Conservation (phyloP, 2,329 filamentous ascomycete species). For the Xylogone sp. region DNA sequence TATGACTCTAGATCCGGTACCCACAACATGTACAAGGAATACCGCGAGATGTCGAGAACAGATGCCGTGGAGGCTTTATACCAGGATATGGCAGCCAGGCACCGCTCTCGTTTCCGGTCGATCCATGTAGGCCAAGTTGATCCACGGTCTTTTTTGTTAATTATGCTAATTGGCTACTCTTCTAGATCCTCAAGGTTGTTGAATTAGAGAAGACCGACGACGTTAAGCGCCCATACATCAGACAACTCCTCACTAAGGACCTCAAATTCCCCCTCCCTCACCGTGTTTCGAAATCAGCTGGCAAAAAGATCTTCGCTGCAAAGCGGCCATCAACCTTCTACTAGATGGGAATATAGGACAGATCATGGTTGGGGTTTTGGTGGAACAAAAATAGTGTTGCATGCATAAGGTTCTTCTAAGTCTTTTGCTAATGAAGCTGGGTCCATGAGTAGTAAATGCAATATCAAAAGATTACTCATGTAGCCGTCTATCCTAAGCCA, state of each 20-base stretch:
- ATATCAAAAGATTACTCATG: constrained; percentile 17
- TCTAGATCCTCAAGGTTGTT: constrained; percentile 93
- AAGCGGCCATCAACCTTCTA: constrained; percentile 96
- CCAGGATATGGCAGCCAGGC: constrained; percentile 99
- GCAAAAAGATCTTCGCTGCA: constrained; percentile 89
- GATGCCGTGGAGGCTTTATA: constrained; percentile 96
- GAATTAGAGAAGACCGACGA: constrained; percentile 94
- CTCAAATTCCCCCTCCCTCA: constrained; percentile 99
- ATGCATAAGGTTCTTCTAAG: constrained; percentile 29
- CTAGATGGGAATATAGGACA: constrained; percentile 45
- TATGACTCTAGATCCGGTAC: constrained; percentile 99
- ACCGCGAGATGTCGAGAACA: constrained; percentile 96
- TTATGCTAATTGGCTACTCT: constrained; percentile 6
- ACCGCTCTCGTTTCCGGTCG: constrained; percentile 95
- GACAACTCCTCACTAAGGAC: constrained; percentile 92
- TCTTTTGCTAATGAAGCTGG: constrained; percentile 26
- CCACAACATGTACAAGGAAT: constrained; percentile 99
- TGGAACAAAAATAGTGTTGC: constrained; percentile 25
- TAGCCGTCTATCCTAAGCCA: too few species aligned
- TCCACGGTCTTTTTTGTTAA: neutral
- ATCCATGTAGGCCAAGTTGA: constrained; percentile 86
- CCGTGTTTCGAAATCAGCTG: constrained; percentile 78
- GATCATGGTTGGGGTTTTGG: constrained; percentile 14
- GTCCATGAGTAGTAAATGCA: constrained; percentile 26
- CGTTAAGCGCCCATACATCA: constrained; percentile 98